Evolutionary conservation across 1,284 basidiomycete species (phyloP).

Genomic region (Leucoagaricus sp.): DNA sequence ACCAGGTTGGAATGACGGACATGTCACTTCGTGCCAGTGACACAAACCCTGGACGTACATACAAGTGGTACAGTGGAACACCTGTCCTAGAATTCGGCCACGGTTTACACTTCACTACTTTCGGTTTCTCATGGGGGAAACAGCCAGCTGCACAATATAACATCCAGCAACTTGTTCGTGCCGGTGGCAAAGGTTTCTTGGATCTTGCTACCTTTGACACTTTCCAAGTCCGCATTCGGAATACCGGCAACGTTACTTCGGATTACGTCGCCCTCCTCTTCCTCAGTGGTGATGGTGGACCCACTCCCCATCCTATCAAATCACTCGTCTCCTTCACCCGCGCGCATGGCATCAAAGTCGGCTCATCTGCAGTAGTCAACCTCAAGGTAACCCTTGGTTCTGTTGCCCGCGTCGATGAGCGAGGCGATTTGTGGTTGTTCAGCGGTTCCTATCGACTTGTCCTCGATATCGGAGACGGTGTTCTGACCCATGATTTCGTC

Average conservation of each 20-base stretch:
- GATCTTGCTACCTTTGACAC: constrained; percentile 51
- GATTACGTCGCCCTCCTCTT: constrained; percentile 61
- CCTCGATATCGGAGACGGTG: constrained; percentile 39
- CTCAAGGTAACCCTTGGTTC: constrained; percentile 50
- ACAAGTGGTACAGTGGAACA: constrained; percentile 55
- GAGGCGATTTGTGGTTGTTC: constrained; percentile 49
- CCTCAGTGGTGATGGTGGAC: constrained; percentile 47
- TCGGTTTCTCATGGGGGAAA: constrained; percentile 39
- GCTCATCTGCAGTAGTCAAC: constrained; percentile 35
- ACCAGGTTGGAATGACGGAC: constrained; percentile 55
- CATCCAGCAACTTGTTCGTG: constrained; percentile 42
- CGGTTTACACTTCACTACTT: constrained; percentile 56
- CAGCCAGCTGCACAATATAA: constrained; percentile 36
- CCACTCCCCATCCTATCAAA: constrained; percentile 53
- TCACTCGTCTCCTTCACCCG: constrained; percentile 51
- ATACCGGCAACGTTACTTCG: constrained; percentile 49
- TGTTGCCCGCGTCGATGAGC: constrained; percentile 48
- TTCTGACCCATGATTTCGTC: constrained; percentile 40
- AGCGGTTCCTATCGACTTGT: constrained; percentile 48
- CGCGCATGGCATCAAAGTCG: constrained; percentile 40
- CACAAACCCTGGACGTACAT: constrained; percentile 54
- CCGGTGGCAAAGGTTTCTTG: constrained; percentile 26
- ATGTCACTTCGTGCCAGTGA: constrained; percentile 52
- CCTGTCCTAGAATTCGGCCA: constrained; percentile 53
- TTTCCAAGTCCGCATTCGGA: constrained; percentile 47